Conservation (phyloP, 1,284 basidiomycete genomes). For the Ceratorhiza oryzae-sativae region DNA sequence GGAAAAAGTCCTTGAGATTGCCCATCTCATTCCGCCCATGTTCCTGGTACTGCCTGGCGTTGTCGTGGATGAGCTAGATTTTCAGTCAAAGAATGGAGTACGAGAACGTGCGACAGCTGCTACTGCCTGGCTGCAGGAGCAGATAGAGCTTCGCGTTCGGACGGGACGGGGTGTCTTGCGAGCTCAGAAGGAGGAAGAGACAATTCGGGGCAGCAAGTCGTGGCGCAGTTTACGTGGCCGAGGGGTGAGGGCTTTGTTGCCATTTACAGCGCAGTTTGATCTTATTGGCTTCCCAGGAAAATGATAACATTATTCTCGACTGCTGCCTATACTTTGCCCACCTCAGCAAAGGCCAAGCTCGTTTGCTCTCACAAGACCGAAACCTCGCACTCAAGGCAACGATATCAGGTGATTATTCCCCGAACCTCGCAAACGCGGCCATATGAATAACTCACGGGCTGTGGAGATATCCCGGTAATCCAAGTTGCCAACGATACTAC, state of each 20-base stretch:
- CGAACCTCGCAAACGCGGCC: background rate
- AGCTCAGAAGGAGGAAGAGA: slow-evolving; percentile 35
- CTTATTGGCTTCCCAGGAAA: slow-evolving; percentile 18
- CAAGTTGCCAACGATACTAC: slow-evolving; percentile 1
- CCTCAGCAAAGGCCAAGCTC: slow-evolving; percentile 17
- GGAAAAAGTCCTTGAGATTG: slow-evolving; percentile 5
- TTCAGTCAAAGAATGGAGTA: slow-evolving; percentile 34
- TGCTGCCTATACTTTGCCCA: slow-evolving; percentile 32
- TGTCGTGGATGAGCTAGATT: slow-evolving; percentile 34
- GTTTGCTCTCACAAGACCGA: slow-evolving; percentile 31
- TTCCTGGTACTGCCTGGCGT: slow-evolving; percentile 36
- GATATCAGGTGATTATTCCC: slow-evolving; percentile 7
- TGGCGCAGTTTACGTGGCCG: slow-evolving; percentile 35
- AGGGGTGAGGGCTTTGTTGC: slow-evolving; percentile 3
- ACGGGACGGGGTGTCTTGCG: slow-evolving; percentile 19
- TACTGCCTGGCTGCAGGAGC: slow-evolving; percentile 28
- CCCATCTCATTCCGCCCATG: slow-evolving; percentile 26
- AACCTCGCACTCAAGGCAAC: slow-evolving; percentile 32
- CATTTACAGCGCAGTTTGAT: background rate
- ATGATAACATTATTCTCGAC: slow-evolving; percentile 34
- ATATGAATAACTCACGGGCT: background rate
- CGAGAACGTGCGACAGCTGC: slow-evolving; percentile 34
- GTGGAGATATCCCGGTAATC: slow-evolving; percentile 14
- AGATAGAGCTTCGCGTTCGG: slow-evolving; percentile 22
- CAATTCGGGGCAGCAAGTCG: slow-evolving; percentile 24